Percentiles rank a stretch among this genome's conserved stretches.
These are phyloP conservation scores for Mucor plumbeus DNA, from an alignment of 371 early-diverging fungal genomes.

Conservation along the genomic window DNA sequence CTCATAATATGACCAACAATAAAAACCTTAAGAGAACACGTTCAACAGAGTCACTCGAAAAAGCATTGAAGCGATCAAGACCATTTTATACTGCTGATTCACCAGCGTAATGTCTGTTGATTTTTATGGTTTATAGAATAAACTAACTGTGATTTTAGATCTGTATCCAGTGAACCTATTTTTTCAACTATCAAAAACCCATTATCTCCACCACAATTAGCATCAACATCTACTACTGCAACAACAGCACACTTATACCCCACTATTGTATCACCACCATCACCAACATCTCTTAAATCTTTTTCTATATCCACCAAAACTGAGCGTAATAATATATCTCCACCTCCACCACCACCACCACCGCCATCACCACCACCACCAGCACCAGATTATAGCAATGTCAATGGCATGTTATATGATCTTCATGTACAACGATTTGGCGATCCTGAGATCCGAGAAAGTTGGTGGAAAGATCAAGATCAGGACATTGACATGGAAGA, in stretches of 20 bases:
- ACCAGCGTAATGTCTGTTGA: neutral
- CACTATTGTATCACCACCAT: neutral
- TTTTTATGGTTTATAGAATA: neutral
- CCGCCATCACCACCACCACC: neutral
- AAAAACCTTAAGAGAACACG: conserved; percentile 28
- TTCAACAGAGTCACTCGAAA: conserved; percentile 27
- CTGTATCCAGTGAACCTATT: neutral
- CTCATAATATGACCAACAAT: conserved; percentile 10
- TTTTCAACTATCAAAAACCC: neutral
- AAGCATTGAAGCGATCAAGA: conserved; percentile 22
- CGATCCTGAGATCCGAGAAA: conserved; percentile 35
- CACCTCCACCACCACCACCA: neutral
- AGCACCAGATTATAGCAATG: conserved; percentile 17
- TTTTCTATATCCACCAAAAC: conserved; percentile 29
- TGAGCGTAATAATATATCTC: too few relatives aligned
- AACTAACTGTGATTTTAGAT: neutral
- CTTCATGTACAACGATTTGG: conserved; percentile 34
- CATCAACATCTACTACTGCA: neutral
- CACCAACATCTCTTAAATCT: neutral
- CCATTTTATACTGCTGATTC: conserved; percentile 6
- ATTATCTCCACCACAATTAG: conserved; percentile 4
- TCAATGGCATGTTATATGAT: conserved; percentile 28
- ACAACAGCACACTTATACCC: neutral
- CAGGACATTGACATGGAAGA: conserved; percentile 26
- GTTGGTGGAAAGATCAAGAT: conserved; percentile 31